A percentile compares a stretch with the other conserved stretches of the same genome.
phyloP scores from a whole-genome alignment of 495 filamentous ascomycete genomes.

The Terfezia boudieri region DNA sequence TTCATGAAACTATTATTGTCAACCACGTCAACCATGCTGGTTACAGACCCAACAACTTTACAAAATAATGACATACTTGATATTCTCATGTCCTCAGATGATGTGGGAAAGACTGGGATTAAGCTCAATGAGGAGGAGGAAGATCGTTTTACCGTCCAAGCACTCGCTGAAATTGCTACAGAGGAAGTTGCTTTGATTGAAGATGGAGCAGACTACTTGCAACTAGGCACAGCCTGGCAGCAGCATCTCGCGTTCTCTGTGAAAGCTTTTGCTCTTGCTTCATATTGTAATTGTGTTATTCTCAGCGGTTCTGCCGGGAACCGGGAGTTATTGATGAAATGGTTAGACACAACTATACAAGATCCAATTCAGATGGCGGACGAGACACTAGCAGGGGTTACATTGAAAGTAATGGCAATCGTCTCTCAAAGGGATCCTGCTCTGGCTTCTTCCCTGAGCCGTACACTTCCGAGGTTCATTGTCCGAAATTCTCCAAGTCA shows the following conservation, averaged over 20 bases:
- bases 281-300: slow-evolving; percentile 63
- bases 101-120: slow-evolving; percentile 7
- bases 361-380: slow-evolving; percentile 66
- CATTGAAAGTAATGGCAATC: slow-evolving; percentile 62
- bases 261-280: slow-evolving; percentile 59
- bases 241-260: slow-evolving; percentile 68
- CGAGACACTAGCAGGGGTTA: slow-evolving; percentile 44
- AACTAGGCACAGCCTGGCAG: slow-evolving; percentile 64
- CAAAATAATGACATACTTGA: slow-evolving; percentile 47
- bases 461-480: slow-evolving; percentile 63
- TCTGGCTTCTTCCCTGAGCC: slow-evolving; percentile 51
- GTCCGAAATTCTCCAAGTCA: slow-evolving; percentile 50
- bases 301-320: slow-evolving; percentile 61
- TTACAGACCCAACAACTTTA: slow-evolving; percentile 36
- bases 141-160: slow-evolving; percentile 37
- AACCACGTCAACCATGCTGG: slow-evolving; percentile 45
- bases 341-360: slow-evolving; percentile 58
- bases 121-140: slow-evolving; percentile 13
- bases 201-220: slow-evolving; percentile 68
- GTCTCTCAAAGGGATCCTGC: slow-evolving; percentile 49
- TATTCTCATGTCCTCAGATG: slow-evolving; percentile 35
- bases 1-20: slow-evolving; percentile 69
- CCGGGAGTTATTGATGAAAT: slow-evolving; percentile 54
- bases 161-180: slow-evolving; percentile 47
- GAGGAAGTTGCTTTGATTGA: slow-evolving; percentile 74